A percentile compares a stretch with the other conserved stretches of the same genome.
Evolutionary conservation across 805 yeast genomes (phyloP).

Genomic region (Starmerella davenportii): DNA sequence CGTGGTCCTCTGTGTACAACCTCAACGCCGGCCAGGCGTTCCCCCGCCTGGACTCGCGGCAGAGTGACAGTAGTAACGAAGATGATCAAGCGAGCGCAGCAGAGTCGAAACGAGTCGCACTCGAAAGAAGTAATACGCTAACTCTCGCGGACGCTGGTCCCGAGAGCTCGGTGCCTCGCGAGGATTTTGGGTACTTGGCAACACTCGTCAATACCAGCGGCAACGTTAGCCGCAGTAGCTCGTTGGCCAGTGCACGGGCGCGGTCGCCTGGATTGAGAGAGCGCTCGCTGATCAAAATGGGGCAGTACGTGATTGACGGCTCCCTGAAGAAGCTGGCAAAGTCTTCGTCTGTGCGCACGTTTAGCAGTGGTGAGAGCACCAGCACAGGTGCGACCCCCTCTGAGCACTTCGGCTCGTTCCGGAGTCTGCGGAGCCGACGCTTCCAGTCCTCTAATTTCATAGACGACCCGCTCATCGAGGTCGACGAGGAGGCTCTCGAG

Average conservation of each 20-base stretch:
- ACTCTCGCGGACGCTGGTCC: not conserved
- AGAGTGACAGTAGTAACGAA: not conserved
- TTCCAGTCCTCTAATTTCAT: not conserved
- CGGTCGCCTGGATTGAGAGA: conserved; percentile 21
- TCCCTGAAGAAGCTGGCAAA: not conserved
- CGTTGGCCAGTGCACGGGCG: conserved; percentile 5
- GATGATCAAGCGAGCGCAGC: not conserved
- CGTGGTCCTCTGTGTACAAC: conserved; percentile 15
- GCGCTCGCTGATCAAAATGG: conserved; percentile 20
- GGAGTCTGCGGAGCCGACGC: not conserved
- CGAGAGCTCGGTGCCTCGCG: conserved; percentile 4
- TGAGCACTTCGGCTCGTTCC: not conserved
- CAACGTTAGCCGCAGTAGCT: conserved; percentile 1
- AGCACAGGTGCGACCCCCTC: not conserved
- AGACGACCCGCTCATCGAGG: not conserved
- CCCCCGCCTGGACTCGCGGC: conserved; percentile 8
- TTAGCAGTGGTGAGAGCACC: not conserved
- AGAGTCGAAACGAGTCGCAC: too few relatives aligned
- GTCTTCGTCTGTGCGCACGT: not conserved
- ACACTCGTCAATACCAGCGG: conserved; percentile 19
- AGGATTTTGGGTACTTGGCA: conserved; percentile 23
- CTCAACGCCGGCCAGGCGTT: conserved; percentile 15
- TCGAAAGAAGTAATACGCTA: too few relatives aligned
- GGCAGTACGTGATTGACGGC: conserved; percentile 6
- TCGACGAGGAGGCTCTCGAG: not conserved